phyloP scores from a whole-genome alignment of 345 rosid species.

The Boechera divaricarpa region DNA sequence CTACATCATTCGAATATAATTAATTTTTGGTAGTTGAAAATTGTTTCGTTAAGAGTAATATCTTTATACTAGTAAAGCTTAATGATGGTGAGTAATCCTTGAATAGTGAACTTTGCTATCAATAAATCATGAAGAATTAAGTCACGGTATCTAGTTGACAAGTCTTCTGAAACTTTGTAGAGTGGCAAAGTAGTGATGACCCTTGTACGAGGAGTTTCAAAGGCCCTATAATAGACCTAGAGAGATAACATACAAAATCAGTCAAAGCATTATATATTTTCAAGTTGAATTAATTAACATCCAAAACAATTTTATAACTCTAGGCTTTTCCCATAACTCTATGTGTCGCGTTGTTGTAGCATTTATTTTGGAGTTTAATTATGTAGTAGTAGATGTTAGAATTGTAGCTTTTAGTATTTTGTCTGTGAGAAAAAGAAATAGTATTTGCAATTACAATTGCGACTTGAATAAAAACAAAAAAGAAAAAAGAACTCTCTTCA shows the following conservation, averaged over 20 bases:
- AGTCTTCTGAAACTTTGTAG: slow-evolving; percentile 15
- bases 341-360: neutral
- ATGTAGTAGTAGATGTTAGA: slow-evolving; percentile 19
- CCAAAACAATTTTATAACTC: neutral
- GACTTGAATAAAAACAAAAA: too few relatives aligned
- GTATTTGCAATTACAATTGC: neutral
- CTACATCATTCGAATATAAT: too few relatives aligned
- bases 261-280: slow-evolving; percentile 1
- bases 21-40: neutral
- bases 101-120: neutral
- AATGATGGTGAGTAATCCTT: neutral
- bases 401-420: slow-evolving; percentile 10
- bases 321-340: neutral
- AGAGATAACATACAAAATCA: slow-evolving; percentile 18
- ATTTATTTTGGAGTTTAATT: slow-evolving; percentile 2
- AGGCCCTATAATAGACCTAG: slow-evolving; percentile 1
- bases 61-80: neutral
- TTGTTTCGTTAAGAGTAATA: neutral
- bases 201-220: slow-evolving; percentile 26
- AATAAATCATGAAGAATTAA: neutral
- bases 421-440: neutral
- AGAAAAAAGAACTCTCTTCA: neutral
- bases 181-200: neutral
- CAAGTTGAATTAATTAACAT: neutral
- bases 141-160: slow-evolving; percentile 14